Conservation (phyloP, 2,329 filamentous ascomycete species). For the Microdochium paspali region DNA sequence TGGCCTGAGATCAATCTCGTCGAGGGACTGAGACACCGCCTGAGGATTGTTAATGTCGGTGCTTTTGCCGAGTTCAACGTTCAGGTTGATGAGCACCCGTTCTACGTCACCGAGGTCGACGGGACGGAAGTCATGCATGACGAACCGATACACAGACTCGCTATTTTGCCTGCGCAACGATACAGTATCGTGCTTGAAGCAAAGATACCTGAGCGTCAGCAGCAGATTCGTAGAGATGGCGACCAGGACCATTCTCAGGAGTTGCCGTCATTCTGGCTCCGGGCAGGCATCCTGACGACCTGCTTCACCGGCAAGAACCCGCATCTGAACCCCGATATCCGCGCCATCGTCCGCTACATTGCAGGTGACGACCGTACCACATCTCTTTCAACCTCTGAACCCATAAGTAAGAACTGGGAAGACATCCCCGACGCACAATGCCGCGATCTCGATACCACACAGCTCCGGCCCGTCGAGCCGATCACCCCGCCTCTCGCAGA, state of each 20-base stretch:
- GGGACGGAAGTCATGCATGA: slow-evolving; percentile 44
- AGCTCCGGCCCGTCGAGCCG: slow-evolving; percentile 22
- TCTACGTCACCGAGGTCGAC: slow-evolving; percentile 57
- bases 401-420: slow-evolving; percentile 23
- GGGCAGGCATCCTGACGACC: slow-evolving; percentile 50
- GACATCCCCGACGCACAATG: neutral
- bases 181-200: slow-evolving; percentile 58
- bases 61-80: slow-evolving; percentile 66
- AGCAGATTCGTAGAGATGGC: too few species aligned
- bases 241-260: slow-evolving; percentile 4
- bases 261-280: slow-evolving; percentile 50
- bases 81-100: slow-evolving; percentile 55
- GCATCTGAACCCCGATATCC: slow-evolving; percentile 33
- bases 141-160: slow-evolving; percentile 49
- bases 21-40: slow-evolving; percentile 49
- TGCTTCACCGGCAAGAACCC: slow-evolving; percentile 46
- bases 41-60: slow-evolving; percentile 62
- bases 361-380: slow-evolving; percentile 6
- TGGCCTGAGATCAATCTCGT: slow-evolving; percentile 34
- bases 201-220: slow-evolving; percentile 25
- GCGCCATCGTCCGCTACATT: slow-evolving; percentile 38
- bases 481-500: slow-evolving; percentile 37
- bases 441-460: slow-evolving; percentile 11
- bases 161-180: slow-evolving; percentile 60
- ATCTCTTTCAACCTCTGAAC: slow-evolving; percentile 9